These are phyloP conservation scores for Sclerotinia glacialis DNA, from an alignment of 2,329 filamentous ascomycete species.

Conservation along the genomic window DNA sequence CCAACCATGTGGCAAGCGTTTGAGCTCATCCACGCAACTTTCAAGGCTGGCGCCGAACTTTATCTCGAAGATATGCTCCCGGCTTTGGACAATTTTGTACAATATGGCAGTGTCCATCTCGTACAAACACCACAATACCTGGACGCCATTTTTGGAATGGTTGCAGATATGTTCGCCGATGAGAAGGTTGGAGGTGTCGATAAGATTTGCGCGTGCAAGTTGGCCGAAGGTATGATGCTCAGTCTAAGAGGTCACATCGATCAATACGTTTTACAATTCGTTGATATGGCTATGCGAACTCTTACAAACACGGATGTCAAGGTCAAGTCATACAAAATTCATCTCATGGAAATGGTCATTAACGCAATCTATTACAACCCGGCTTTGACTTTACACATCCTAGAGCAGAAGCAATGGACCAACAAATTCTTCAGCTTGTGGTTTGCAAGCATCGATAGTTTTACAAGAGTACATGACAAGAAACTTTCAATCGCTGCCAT, in stretches of 20 bases:
- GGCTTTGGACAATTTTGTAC: constrained; percentile 95
- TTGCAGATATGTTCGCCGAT: constrained; percentile 89
- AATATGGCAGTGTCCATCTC: constrained; percentile 80
- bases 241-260: constrained; percentile 87
- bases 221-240: constrained; percentile 95
- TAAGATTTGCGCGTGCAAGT: constrained; percentile 93
- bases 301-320: constrained; percentile 73
- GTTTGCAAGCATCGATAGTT: constrained; percentile 94
- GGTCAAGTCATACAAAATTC: constrained; percentile 90
- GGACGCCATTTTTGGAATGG: constrained; percentile 87
- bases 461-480: constrained; percentile 95
- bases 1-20: constrained; percentile 98
- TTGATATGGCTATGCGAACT: constrained; percentile 82
- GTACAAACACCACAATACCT: constrained; percentile 83
- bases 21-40: constrained; percentile 92
- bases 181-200: constrained; percentile 91
- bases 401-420: constrained; percentile 92
- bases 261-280: constrained; percentile 80
- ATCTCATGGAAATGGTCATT: constrained; percentile 98
- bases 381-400: constrained; percentile 72
- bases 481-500: constrained; percentile 97
- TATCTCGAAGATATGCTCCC: constrained; percentile 99
- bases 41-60: constrained; percentile 94
- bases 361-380: constrained; percentile 98
- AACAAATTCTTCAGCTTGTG: constrained; percentile 99